Evolutionary conservation across 164 flowering plant species (phyloP).

Genomic region (Litsea cubeba): DNA sequence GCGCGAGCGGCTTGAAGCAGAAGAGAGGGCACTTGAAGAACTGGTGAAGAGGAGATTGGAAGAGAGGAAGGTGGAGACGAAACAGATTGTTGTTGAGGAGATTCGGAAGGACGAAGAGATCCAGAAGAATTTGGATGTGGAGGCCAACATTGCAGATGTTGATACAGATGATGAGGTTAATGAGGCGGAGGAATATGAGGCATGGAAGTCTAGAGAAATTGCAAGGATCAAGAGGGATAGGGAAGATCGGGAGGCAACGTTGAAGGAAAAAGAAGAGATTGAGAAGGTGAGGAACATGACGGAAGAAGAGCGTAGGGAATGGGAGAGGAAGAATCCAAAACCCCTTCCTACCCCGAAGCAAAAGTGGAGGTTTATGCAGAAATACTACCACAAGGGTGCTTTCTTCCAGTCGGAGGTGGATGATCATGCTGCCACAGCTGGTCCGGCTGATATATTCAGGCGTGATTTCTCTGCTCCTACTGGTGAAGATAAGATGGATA

Average conservation of each 20-base stretch:
- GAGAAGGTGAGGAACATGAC: constrained; percentile 90
- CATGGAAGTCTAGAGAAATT: constrained; percentile 85
- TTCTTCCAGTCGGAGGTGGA: constrained; percentile 70
- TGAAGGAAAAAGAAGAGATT: constrained; percentile 87
- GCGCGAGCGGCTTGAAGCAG: constrained; percentile 75
- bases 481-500: constrained; percentile 89
- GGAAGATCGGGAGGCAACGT: constrained; percentile 66
- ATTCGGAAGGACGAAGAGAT: constrained; percentile 66
- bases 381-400: constrained; percentile 91
- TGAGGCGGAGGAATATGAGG: constrained; percentile 91
- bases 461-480: constrained; percentile 92
- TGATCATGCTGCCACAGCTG: constrained; percentile 52
- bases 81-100: constrained; percentile 69
- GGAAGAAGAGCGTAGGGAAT: constrained; percentile 85
- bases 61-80: constrained; percentile 69
- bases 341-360: constrained; percentile 45
- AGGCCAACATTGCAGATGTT: constrained; percentile 67
- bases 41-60: constrained; percentile 43
- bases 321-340: constrained; percentile 92
- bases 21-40: constrained; percentile 70
- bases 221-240: constrained; percentile 89
- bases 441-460: constrained; percentile 38
- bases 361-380: constrained; percentile 98
- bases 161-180: constrained; percentile 91
- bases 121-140: constrained; percentile 57